A percentile compares a stretch with the other conserved stretches of the same genome.
phyloP scores from a whole-genome alignment of 2,329 filamentous ascomycete genomes.

The Apiospora pterosperma region DNA sequence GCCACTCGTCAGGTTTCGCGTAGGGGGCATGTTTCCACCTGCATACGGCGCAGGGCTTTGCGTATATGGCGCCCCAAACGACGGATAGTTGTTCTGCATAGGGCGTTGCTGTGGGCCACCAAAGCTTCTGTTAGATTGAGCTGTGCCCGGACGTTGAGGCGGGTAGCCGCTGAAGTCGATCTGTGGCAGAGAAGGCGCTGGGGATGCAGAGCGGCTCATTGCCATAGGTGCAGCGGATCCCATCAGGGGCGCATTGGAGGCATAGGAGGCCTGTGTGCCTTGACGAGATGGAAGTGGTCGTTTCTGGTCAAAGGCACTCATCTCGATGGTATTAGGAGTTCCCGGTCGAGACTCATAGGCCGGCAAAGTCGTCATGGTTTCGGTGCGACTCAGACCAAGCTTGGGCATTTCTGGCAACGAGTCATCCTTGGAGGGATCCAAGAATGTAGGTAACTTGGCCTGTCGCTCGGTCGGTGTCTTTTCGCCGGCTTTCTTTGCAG shows the following conservation, averaged over 20 bases:
- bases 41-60: slow-evolving; percentile 22
- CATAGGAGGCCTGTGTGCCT: slow-evolving; percentile 51
- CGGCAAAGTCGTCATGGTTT: slow-evolving; percentile 56
- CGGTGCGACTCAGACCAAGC: slow-evolving; percentile 57
- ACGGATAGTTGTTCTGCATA: slow-evolving; percentile 15
- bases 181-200: slow-evolving; percentile 32
- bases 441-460: slow-evolving; percentile 65
- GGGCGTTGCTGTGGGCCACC: slow-evolving; percentile 20
- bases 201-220: slow-evolving; percentile 36
- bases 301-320: slow-evolving; percentile 49
- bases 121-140: slow-evolving; percentile 32
- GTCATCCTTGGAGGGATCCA: slow-evolving; percentile 45
- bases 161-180: slow-evolving; percentile 26
- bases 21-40: slow-evolving; percentile 21
- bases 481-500: slow-evolving; percentile 53
- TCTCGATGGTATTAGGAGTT: slow-evolving; percentile 51
- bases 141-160: slow-evolving; percentile 32
- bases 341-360: slow-evolving; percentile 58
- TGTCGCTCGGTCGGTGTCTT: slow-evolving; percentile 48
- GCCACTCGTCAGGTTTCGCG: slow-evolving; percentile 29
- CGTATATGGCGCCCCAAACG: slow-evolving; percentile 16
- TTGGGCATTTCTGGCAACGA: slow-evolving; percentile 57
- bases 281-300: slow-evolving; percentile 42
- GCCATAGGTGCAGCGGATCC: slow-evolving; percentile 60
- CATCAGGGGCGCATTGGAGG: slow-evolving; percentile 61